Evolutionary conservation across 2,329 filamentous ascomycete species (phyloP).

Genomic region (Phialophora macrospora): DNA sequence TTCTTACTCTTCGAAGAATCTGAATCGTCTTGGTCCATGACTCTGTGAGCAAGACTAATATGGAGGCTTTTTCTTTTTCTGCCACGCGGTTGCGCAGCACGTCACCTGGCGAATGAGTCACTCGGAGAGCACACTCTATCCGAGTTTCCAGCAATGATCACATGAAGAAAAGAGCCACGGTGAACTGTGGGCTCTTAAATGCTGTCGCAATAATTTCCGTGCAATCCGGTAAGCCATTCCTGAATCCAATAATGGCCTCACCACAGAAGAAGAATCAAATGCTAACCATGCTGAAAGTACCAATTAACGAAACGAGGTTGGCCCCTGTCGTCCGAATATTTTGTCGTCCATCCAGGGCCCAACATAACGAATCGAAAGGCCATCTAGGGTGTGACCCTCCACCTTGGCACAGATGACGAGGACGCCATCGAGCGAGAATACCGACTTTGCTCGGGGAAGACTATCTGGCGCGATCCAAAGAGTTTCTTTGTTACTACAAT

Average conservation of each 20-base stretch:
- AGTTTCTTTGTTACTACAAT: neutral
- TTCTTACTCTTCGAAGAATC: neutral
- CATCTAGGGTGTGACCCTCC: neutral
- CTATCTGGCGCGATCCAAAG: neutral
- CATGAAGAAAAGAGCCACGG: neutral
- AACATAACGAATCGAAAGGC: neutral
- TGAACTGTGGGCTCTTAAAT: neutral
- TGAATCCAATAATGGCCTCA: neutral
- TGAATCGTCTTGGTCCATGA: neutral
- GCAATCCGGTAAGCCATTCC: neutral
- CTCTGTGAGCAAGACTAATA: neutral
- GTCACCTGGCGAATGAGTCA: neutral
- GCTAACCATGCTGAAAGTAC: neutral
- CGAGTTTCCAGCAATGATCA: neutral
- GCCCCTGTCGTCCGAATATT: neutral
- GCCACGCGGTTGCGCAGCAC: neutral
- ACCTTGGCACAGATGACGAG: neutral
- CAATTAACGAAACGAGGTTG: neutral
- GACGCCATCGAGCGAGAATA: neutral
- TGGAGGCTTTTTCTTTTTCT: neutral
- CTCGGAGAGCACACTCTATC: neutral
- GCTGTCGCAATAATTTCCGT: neutral
- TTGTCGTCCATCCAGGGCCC: neutral
- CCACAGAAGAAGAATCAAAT: neutral
- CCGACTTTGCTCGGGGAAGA: neutral